phyloP scores from a whole-genome alignment of 2,329 filamentous ascomycete genomes.

The Botrytis byssoidea region DNA sequence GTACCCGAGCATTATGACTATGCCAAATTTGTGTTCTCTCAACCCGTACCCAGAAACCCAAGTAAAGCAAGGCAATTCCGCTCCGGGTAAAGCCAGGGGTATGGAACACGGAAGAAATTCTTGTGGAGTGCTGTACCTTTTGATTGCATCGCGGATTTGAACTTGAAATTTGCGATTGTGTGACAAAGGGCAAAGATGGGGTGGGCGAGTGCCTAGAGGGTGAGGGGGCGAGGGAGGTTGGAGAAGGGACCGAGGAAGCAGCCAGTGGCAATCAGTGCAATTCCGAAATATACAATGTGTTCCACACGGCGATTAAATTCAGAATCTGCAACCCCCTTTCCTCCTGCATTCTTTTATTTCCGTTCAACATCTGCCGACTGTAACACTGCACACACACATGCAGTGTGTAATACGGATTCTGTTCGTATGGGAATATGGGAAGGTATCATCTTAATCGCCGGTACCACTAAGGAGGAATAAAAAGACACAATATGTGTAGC shows the following conservation, averaged over 20 bases:
- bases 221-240: neutral
- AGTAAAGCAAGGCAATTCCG: neutral
- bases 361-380: neutral
- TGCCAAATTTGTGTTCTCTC: neutral
- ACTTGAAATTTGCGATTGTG: neutral
- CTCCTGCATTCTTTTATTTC: neutral
- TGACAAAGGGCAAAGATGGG: neutral
- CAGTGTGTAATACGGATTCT: neutral
- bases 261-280: neutral
- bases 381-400: neutral
- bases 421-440: neutral
- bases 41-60: neutral
- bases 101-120: neutral
- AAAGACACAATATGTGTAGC: neutral
- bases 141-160: neutral
- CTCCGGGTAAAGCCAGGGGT: neutral
- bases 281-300: neutral
- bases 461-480: neutral
- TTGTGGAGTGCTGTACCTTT: neutral
- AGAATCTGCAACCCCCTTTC: neutral
- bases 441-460: neutral
- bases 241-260: neutral
- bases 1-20: neutral
- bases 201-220: neutral
- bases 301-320: neutral